phyloP scores from a whole-genome alignment of 345 rosid genomes.

The Euphorbia peplus region DNA sequence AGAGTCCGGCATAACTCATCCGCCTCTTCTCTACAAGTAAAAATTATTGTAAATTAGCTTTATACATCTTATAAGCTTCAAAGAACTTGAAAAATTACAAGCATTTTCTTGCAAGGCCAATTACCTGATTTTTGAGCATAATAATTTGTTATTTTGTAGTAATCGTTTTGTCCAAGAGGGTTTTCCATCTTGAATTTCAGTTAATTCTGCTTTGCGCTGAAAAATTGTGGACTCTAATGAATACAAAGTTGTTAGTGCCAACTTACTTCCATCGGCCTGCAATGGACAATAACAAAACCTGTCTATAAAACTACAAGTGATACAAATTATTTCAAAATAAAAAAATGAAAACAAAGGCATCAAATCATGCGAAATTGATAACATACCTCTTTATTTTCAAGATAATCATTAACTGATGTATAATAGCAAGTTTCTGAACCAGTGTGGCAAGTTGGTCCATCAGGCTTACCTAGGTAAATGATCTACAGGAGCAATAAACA shows the following conservation, averaged over 20 bases:
- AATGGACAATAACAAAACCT: constrained; percentile 1
- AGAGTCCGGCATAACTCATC: constrained; percentile 74
- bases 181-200: constrained; percentile 49
- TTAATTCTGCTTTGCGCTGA: constrained; percentile 60
- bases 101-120: neutral
- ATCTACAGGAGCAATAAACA: constrained; percentile 44
- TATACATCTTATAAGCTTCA: neutral
- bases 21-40: constrained; percentile 66
- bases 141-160: constrained; percentile 40
- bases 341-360: neutral
- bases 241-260: constrained; percentile 61
- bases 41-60: neutral
- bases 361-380: neutral
- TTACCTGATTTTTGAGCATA: constrained; percentile 81
- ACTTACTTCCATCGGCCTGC: constrained; percentile 49
- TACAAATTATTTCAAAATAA: neutral
- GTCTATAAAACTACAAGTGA: neutral
- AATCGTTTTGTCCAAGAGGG: constrained; percentile 76
- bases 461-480: constrained; percentile 86
- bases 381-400: constrained; percentile 52
- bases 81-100: neutral
- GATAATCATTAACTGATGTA: constrained; percentile 45
- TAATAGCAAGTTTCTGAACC: constrained; percentile 88
- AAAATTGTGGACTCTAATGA: constrained; percentile 67
- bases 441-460: constrained; percentile 94